Conservation (phyloP, 768 basidiomycete genomes). For the Cyathus striatus region DNA sequence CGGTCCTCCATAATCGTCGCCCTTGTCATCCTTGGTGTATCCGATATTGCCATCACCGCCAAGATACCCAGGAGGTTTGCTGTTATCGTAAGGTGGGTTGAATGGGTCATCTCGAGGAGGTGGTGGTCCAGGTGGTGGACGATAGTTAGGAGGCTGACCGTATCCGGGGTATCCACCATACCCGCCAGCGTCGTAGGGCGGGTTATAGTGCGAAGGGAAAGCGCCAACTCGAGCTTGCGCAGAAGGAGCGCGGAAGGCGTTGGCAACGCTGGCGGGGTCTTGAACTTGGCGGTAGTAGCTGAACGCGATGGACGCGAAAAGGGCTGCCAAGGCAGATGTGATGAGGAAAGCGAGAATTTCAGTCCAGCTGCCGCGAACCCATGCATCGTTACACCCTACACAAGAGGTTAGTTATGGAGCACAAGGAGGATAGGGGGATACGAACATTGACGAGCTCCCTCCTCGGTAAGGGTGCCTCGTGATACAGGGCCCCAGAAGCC, state of each 20-base stretch:
- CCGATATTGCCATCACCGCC: conserved; percentile 25
- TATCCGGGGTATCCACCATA: conserved; percentile 24
- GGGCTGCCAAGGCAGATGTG: conserved; percentile 40
- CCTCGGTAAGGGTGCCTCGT: conserved; percentile 20
- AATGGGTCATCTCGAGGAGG: conserved; percentile 30
- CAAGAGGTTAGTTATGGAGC: no score
- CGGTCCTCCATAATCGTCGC: conserved; percentile 54
- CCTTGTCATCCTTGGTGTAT: conserved; percentile 29
- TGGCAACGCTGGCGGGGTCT: conserved; percentile 58
- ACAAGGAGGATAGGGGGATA: no score
- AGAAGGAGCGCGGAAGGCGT: conserved; percentile 43
- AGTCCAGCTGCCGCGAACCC: conserved; percentile 61
- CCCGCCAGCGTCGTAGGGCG: conserved; percentile 47
- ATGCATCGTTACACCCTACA: conserved; percentile 58
- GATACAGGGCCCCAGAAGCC: conserved; percentile 53
- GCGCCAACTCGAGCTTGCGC: conserved; percentile 28
- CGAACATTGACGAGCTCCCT: no score
- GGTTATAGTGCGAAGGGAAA: conserved; percentile 55
- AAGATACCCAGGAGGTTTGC: conserved; percentile 47
- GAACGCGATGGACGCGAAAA: conserved; percentile 65
- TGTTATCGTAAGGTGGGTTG: conserved; percentile 22
- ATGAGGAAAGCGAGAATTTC: conserved; percentile 63
- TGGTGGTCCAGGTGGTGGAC: conserved; percentile 49
- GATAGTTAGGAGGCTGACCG: conserved; percentile 31
- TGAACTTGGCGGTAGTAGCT: conserved; percentile 71